Percentiles rank a stretch among this genome's conserved stretches.
Conservation (phyloP, 2,329 filamentous ascomycete genomes). For the Botrytis sinoallii region DNA sequence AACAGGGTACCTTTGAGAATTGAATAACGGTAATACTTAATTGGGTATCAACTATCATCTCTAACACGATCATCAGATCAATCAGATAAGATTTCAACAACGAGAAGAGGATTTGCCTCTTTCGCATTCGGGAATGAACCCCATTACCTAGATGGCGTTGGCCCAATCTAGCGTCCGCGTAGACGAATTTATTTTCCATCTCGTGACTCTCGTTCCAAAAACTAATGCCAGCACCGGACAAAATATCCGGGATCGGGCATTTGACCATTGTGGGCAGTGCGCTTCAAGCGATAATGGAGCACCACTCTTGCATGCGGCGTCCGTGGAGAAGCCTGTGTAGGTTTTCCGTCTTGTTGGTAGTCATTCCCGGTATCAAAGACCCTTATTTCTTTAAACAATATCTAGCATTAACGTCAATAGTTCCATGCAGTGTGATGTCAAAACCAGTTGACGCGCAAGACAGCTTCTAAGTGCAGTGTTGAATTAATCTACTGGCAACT, state of each 20-base stretch:
- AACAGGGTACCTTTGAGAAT: not conserved
- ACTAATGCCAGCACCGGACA: not conserved
- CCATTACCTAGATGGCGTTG: not conserved
- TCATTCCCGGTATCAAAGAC: not conserved
- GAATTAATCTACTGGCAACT: not conserved
- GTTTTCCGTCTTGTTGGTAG: not conserved
- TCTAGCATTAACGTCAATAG: not conserved
- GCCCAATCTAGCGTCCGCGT: not conserved
- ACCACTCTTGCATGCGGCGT: not conserved
- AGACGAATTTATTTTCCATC: not conserved
- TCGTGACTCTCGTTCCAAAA: not conserved
- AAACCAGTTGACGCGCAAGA: not conserved
- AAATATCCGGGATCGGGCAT: not conserved
- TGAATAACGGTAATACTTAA: not conserved
- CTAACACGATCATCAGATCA: not conserved
- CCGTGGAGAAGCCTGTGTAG: not conserved
- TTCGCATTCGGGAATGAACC: not conserved
- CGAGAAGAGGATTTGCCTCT: not conserved
- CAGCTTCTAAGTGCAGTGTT: not conserved
- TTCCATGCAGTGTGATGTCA: not conserved
- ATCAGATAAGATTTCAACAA: conserved; percentile 3
- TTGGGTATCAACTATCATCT: not conserved
- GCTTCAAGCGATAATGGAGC: not conserved
- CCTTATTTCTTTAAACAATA: not conserved
- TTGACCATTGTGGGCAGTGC: not conserved